Percentiles rank a stretch among this genome's conserved stretches.
Conservation (phyloP, 257 asterid genomes). For the Forsythia viridissima region DNA sequence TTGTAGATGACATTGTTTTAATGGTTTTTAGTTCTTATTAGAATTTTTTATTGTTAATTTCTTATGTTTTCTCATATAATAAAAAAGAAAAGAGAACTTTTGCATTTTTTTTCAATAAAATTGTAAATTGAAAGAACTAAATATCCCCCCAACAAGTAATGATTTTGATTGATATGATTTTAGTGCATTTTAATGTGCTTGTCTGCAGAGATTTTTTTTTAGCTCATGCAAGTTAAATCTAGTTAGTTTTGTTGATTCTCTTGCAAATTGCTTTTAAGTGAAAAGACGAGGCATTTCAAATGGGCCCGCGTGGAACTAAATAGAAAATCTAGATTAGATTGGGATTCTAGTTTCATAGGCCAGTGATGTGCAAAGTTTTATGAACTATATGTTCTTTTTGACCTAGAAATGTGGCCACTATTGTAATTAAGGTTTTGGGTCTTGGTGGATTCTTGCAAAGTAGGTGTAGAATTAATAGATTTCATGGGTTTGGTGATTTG, state of each 20-base stretch:
- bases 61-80: no score
- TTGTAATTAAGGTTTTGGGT: background rate
- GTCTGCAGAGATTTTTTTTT: background rate
- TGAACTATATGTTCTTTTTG: background rate
- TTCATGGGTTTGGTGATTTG: no score
- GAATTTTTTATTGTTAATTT: background rate
- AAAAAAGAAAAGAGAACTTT: background rate
- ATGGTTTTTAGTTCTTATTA: background rate
- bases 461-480: no score
- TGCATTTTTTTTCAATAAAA: background rate
- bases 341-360: background rate
- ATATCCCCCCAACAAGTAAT: background rate
- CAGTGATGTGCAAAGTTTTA: background rate
- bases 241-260: background rate
- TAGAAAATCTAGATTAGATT: background rate
- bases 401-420: background rate
- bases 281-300: background rate
- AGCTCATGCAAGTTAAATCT: background rate
- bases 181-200: background rate
- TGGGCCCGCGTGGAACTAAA: background rate
- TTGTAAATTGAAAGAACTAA: background rate
- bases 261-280: background rate
- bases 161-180: background rate
- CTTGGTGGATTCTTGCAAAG: no score
- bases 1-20: background rate